These are phyloP conservation scores for Eremothecium coryli DNA, from an alignment of 1,139 yeast species.

Conservation along the genomic window DNA sequence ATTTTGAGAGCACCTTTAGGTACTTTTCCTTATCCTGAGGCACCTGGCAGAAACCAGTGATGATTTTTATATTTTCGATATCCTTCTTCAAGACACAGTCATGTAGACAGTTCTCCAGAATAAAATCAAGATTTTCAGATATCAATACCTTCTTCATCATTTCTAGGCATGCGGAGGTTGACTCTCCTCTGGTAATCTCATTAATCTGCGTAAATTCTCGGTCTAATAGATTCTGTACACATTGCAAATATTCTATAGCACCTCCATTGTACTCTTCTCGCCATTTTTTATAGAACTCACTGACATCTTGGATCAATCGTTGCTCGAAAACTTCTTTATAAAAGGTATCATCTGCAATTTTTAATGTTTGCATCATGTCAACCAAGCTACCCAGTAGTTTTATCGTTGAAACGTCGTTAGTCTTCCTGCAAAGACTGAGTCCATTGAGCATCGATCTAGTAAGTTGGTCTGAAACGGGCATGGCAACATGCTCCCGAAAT, in stretches of 20 bases:
- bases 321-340: constrained; percentile 65
- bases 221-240: constrained; percentile 41
- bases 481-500: constrained; percentile 41
- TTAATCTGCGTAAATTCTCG: constrained; percentile 43
- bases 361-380: constrained; percentile 60
- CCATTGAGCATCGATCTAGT: constrained; percentile 13
- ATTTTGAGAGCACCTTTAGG: constrained; percentile 37
- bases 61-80: constrained; percentile 2
- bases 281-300: constrained; percentile 43
- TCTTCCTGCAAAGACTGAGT: constrained; percentile 16
- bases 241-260: constrained; percentile 40
- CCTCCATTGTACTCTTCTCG: constrained; percentile 40
- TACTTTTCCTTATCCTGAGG: constrained; percentile 15
- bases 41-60: constrained; percentile 15
- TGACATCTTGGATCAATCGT: constrained; percentile 45
- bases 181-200: constrained; percentile 17
- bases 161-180: constrained; percentile 16
- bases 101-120: constrained; percentile 6
- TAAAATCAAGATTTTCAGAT: constrained; percentile 14
- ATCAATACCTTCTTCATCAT: constrained; percentile 21
- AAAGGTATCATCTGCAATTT: constrained; percentile 38
- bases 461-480: constrained; percentile 17
- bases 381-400: constrained; percentile 32
- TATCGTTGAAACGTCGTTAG: constrained; percentile 29
- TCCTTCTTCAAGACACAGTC: constrained; percentile 6